Base-by-base conservation (phyloP, 108 stramenopile genomes). In the Skeletonema potamos region DNA sequence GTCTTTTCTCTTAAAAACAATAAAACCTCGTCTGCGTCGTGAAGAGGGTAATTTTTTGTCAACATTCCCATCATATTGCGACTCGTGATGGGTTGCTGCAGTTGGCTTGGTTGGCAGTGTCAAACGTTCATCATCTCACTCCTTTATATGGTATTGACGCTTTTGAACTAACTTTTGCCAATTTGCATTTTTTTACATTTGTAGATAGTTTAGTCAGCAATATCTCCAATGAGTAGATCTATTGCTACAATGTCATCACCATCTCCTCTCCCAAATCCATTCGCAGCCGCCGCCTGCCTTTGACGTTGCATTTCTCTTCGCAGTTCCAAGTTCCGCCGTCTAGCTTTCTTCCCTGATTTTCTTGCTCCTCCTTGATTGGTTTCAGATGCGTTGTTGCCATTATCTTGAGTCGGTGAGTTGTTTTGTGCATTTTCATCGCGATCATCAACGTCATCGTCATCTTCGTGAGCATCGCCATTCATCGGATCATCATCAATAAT, bases 271-370 rank as follows among this genome's bases (percentile, higher is more conserved):
- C 60, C 83, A 74, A 89, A 87, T 33, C 89, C 93, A 74, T 92
- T 76, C 1, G 82, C 90, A 20, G 68, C 71, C n/a, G 93, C 93
- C 3, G 88, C 90, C 58, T 88, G 83, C 33, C 93, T 69, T 76
- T 92, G 90, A 10, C 73, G 85, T 54, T 83, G 84, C 24, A 87
- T 51, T 37, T 94, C 93, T 44, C 86, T 78, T 20, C 89, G 74
- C 55, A 85, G 76, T 32, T 90, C 88, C 60, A 86, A 39, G 54
- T 88, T 84, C 24, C 57, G 48, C 18, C 84, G 70, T 54, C 91
- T 59, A 7, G 72, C 80, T 64, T 92, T 92, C 68, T 92, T 93
- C 18, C 89, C 82, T 18, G 87, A 86, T 61, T 80, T 89, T 34
- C 88, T 70, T 15, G 83, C 76, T 6, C 37, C 56, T 27, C 59